These are phyloP conservation scores for Tricholomella constricta DNA, from an alignment of 768 basidiomycete genomes.

Conservation along the genomic window DNA sequence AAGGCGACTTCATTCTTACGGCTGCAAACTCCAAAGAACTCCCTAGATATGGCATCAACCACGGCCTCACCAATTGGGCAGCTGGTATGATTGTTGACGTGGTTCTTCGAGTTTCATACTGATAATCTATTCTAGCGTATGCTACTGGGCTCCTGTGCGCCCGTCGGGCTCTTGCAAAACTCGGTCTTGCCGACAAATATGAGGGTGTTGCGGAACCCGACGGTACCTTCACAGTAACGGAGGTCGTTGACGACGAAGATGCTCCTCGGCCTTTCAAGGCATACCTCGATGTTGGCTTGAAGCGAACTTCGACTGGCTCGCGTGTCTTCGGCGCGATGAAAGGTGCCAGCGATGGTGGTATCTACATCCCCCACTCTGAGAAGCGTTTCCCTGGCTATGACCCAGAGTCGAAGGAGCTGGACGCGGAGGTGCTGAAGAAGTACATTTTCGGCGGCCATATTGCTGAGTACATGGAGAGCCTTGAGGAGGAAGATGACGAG, in stretches of 20 bases:
- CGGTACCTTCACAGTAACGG: constrained; percentile 81
- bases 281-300: constrained; percentile 98
- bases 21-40: constrained; percentile 91
- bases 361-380: constrained; percentile 97
- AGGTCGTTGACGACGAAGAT: constrained; percentile 86
- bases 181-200: constrained; percentile 98
- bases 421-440: constrained; percentile 93
- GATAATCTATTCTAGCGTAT: constrained; percentile 60
- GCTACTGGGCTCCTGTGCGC: constrained; percentile 95
- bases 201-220: constrained; percentile 92
- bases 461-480: constrained; percentile 98
- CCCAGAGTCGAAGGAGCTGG: constrained; percentile 87
- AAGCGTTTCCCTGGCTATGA: constrained; percentile 99
- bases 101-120: neutral
- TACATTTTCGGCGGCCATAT: constrained; percentile 98
- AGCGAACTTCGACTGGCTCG: constrained; percentile 95
- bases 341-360: constrained; percentile 96
- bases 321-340: constrained; percentile 99
- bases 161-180: constrained; percentile 91
- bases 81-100: constrained; percentile 58
- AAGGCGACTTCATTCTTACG: constrained; percentile 93
- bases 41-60: constrained; percentile 93
- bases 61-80: constrained; percentile 99
- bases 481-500: constrained; percentile 99
- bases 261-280: constrained; percentile 98